These are phyloP conservation scores for Murraya koenigii DNA, from an alignment of 345 rosid genomes.

Conservation along the genomic window DNA sequence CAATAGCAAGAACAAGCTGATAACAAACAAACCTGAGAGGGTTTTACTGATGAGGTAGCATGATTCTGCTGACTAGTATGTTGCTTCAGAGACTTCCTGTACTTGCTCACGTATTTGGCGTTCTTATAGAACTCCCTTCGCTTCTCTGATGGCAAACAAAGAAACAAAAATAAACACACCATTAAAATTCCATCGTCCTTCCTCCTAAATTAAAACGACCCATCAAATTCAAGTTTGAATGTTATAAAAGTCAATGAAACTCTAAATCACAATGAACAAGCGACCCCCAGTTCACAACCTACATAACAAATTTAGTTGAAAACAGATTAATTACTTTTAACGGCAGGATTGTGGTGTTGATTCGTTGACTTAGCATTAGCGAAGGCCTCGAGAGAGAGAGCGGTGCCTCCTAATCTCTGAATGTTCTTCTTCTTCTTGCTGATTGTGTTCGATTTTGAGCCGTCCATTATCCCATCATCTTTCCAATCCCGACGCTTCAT, in stretches of 20 bases:
- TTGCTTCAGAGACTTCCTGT: constrained; percentile 51
- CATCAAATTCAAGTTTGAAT: background rate
- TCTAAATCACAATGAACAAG: background rate
- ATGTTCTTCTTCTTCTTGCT: constrained; percentile 49
- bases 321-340: constrained; percentile 43
- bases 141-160: constrained; percentile 45
- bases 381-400: constrained; percentile 81
- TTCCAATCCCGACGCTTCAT: constrained; percentile 38
- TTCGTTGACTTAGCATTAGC: constrained; percentile 58
- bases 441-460: constrained; percentile 21
- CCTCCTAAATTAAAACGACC: background rate
- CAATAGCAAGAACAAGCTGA: background rate
- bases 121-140: constrained; percentile 77
- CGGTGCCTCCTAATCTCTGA: constrained; percentile 71
- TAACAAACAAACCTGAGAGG: constrained; percentile 29
- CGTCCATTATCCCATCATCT: constrained; percentile 7
- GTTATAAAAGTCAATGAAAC: background rate
- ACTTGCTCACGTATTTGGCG: constrained; percentile 73
- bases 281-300: background rate
- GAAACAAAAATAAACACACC: background rate
- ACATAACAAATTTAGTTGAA: background rate
- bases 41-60: constrained; percentile 5
- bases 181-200: background rate
- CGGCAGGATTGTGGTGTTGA: constrained; percentile 56
- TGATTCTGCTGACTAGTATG: constrained; percentile 29